Conservation (phyloP, 352 stramenopile genomes). For the Phytopythium litorale region DNA sequence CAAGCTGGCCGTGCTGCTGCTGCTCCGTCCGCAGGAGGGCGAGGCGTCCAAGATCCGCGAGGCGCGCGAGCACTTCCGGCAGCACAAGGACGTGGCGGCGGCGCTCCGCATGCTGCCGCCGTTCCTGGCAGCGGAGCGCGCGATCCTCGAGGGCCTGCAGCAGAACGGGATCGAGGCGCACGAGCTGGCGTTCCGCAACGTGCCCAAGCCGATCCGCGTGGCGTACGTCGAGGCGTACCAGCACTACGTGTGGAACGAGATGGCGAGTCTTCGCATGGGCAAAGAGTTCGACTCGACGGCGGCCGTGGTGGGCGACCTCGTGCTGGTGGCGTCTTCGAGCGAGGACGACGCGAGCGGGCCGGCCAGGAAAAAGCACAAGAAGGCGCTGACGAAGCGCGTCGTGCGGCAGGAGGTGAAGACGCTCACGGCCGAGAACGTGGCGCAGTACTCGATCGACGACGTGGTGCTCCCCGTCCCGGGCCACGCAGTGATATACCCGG, state of each 20-base stretch:
- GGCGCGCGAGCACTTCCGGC: slow-evolving; percentile 72
- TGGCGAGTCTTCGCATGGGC: slow-evolving; percentile 87
- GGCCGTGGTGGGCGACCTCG: slow-evolving; percentile 89
- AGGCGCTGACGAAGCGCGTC: slow-evolving; percentile 17
- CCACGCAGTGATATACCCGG: slow-evolving; percentile 80
- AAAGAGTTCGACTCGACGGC: slow-evolving; percentile 47
- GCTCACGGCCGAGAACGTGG: slow-evolving; percentile 84
- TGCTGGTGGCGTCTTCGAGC: slow-evolving; percentile 36
- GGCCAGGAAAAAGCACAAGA: slow-evolving; percentile 31
- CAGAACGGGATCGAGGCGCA: slow-evolving; percentile 73
- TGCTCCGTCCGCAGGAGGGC: slow-evolving; percentile 86
- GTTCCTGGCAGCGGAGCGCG: slow-evolving; percentile 65
- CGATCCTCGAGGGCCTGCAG: slow-evolving; percentile 66
- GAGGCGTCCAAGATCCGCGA: slow-evolving; percentile 78
- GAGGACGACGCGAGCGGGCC: slow-evolving; percentile 13
- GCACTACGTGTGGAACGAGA: slow-evolving; percentile 95
- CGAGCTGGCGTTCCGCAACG: slow-evolving; percentile 64
- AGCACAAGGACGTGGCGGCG: slow-evolving; percentile 79
- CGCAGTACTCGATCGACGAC: slow-evolving; percentile 88
- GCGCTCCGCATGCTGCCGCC: slow-evolving; percentile 75
- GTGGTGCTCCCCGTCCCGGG: slow-evolving; percentile 94
- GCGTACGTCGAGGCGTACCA: slow-evolving; percentile 87
- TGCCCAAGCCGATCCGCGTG: slow-evolving; percentile 54
- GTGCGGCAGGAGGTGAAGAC: slow-evolving; percentile 32
- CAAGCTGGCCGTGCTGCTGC: slow-evolving; percentile 88